Percentiles rank a stretch among this genome's conserved stretches.
Evolutionary conservation across 495 filamentous ascomycete genomes (phyloP).

Genomic region (Trichoderma reesei): DNA sequence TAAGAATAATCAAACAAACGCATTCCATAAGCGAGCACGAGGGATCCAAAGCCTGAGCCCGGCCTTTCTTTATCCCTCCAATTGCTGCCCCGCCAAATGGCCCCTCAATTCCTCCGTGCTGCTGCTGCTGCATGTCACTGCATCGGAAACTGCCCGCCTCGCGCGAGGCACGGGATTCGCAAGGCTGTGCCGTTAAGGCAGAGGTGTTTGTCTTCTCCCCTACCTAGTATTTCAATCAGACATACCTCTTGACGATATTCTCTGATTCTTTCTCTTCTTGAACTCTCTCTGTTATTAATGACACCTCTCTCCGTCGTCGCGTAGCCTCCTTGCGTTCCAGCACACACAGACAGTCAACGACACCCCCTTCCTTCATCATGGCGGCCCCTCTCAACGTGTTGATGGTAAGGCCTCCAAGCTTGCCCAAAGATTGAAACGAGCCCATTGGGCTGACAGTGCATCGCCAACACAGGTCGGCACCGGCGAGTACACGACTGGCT

Average conservation of each 20-base stretch:
- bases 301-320: too few relatives aligned
- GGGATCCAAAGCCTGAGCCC: too few relatives aligned
- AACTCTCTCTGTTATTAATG: too few relatives aligned
- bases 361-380: constrained; percentile 47
- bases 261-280: too few relatives aligned
- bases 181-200: too few relatives aligned
- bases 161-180: background rate
- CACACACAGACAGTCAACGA: too few relatives aligned
- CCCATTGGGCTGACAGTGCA: constrained; percentile 14
- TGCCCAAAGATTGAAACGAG: constrained; percentile 17
- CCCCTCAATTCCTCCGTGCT: constrained; percentile 9
- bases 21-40: too few relatives aligned
- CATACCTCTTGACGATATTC: too few relatives aligned
- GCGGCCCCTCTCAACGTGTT: constrained; percentile 66
- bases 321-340: too few relatives aligned
- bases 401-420: constrained; percentile 55
- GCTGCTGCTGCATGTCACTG: background rate
- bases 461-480: constrained; percentile 59
- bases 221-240: too few relatives aligned
- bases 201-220: too few relatives aligned
- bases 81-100: constrained; percentile 5
- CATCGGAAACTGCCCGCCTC: background rate
- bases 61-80: constrained; percentile 6
- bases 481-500: constrained; percentile 94
- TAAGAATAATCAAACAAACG: too few relatives aligned